Percentiles rank a stretch among this genome's conserved stretches.
Evolutionary conservation across 2,329 filamentous ascomycete genomes (phyloP).

Genomic region (Neophaeococcomyces mojaviensis): DNA sequence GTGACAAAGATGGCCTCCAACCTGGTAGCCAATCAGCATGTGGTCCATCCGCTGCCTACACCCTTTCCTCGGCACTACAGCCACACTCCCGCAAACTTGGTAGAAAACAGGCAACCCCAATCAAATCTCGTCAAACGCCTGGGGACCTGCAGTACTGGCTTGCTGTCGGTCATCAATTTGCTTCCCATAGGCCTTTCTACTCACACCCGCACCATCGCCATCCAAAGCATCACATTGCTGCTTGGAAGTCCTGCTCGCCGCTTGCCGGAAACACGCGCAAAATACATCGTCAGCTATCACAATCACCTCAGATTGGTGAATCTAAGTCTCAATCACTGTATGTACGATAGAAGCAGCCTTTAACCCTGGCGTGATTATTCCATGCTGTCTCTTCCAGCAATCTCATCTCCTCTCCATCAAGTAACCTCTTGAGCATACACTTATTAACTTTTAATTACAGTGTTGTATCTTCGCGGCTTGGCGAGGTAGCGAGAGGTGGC

Average conservation of each 20-base stretch:
- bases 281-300: no score
- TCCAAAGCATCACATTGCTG: neutral
- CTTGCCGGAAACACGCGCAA: no score
- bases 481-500: no score
- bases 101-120: neutral
- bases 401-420: no score
- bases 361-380: no score
- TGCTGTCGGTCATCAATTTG: neutral
- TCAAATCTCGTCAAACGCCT: neutral
- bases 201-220: neutral
- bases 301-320: no score
- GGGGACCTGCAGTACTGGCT: slow-evolving; percentile 1
- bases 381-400: no score
- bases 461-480: no score
- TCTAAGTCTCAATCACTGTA: no score
- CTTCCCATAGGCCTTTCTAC: neutral
- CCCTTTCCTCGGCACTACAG: neutral
- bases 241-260: neutral
- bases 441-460: no score
- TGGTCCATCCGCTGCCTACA: neutral
- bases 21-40: slow-evolving; percentile 3
- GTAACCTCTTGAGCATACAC: no score
- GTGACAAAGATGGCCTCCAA: neutral
- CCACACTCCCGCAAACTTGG: neutral
- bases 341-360: no score